These are phyloP conservation scores for Barbarea vulgaris DNA, from an alignment of 345 rosid genomes.

Conservation along the genomic window DNA sequence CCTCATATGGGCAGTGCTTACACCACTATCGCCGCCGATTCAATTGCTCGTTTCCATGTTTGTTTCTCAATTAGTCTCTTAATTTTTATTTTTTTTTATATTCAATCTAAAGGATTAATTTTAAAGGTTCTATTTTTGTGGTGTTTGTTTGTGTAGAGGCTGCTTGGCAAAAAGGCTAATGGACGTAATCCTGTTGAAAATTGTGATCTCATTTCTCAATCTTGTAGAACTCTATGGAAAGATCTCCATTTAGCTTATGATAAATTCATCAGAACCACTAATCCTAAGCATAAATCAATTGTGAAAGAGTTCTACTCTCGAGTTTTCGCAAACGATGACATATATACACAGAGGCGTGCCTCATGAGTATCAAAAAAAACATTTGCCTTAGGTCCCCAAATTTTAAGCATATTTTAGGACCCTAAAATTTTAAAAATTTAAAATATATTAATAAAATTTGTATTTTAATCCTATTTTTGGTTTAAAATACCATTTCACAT, in stretches of 20 bases:
- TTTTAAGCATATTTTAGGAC: no score
- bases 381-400: no score
- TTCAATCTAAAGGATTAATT: not conserved
- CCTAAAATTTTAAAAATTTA: no score
- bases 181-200: slow-evolving; percentile 79
- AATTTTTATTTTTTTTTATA: not conserved
- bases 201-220: slow-evolving; percentile 79
- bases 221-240: slow-evolving; percentile 78
- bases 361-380: no score
- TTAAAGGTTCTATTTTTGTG: not conserved
- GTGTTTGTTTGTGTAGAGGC: slow-evolving; percentile 61
- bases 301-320: slow-evolving; percentile 81
- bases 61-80: slow-evolving; percentile 7
- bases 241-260: slow-evolving; percentile 79
- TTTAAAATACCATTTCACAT: no score
- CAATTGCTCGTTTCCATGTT: slow-evolving; percentile 95
- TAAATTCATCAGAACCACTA: slow-evolving; percentile 92
- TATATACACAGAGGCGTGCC: no score
- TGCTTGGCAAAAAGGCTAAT: slow-evolving; percentile 65
- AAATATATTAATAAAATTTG: no score
- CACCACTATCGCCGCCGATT: slow-evolving; percentile 96
- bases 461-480: no score
- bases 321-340: slow-evolving; percentile 86
- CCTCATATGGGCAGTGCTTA: slow-evolving; percentile 99
- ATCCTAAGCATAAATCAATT: slow-evolving; percentile 80